These are phyloP conservation scores for Penicillium sclerotigenum DNA, from an alignment of 2,329 filamentous ascomycete genomes.

Conservation along the genomic window DNA sequence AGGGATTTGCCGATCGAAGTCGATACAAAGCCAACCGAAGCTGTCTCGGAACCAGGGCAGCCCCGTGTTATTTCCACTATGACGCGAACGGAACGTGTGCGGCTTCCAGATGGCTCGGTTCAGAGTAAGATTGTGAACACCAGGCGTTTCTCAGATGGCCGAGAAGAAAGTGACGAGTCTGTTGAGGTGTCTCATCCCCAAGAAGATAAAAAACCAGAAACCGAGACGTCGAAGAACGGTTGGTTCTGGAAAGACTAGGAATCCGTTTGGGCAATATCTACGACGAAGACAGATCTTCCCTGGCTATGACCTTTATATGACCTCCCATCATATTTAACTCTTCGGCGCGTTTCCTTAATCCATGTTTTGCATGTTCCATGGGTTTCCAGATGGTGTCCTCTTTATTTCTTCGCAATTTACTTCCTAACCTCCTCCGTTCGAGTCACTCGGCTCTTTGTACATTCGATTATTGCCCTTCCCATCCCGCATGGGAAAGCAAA, in stretches of 20 bases:
- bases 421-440: neutral
- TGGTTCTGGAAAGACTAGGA: slow-evolving; percentile 41
- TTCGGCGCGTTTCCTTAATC: neutral
- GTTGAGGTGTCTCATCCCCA: slow-evolving; percentile 41
- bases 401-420: neutral
- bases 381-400: neutral
- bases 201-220: slow-evolving; percentile 6
- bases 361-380: neutral
- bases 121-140: slow-evolving; percentile 57
- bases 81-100: slow-evolving; percentile 56
- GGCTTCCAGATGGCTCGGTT: slow-evolving; percentile 55
- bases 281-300: slow-evolving; percentile 1
- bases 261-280: neutral
- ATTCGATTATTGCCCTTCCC: neutral
- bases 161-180: slow-evolving; percentile 57
- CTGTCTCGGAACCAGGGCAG: slow-evolving; percentile 7
- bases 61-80: slow-evolving; percentile 52
- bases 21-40: neutral
- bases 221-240: slow-evolving; percentile 21
- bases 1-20: neutral
- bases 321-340: neutral
- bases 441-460: neutral
- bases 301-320: neutral
- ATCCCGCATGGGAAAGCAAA: neutral
- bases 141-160: slow-evolving; percentile 58